phyloP scores from a whole-genome alignment of 495 filamentous ascomycete species.

The Penicillium waksmanii region DNA sequence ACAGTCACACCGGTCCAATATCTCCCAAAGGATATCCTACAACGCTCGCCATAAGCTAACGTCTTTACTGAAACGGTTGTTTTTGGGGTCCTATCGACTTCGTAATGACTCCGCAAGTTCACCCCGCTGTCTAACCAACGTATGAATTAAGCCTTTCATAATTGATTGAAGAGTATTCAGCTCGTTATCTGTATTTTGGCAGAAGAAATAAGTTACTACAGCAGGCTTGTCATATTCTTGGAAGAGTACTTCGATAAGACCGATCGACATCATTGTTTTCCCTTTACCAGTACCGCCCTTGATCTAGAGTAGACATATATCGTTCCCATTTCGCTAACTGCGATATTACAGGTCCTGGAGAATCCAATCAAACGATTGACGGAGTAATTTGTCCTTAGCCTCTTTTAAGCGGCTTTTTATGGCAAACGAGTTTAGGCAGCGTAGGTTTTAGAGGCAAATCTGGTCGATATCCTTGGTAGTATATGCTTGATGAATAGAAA shows the following conservation, averaged over 20 bases:
- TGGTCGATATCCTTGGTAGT: constrained; percentile 4
- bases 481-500: no score
- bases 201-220: constrained; percentile 50
- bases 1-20: constrained; percentile 15
- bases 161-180: constrained; percentile 44
- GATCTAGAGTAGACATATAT: constrained; percentile 45
- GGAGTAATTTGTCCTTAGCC: constrained; percentile 3
- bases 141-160: constrained; percentile 42
- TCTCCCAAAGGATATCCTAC: constrained; percentile 35
- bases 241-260: constrained; percentile 35
- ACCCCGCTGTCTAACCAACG: constrained; percentile 31
- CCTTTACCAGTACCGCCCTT: constrained; percentile 51
- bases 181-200: constrained; percentile 40
- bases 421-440: not conserved
- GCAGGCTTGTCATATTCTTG: not conserved
- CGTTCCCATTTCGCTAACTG: constrained; percentile 2
- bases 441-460: constrained; percentile 1
- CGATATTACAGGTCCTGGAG: constrained; percentile 8
- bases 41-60: constrained; percentile 20
- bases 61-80: constrained; percentile 9
- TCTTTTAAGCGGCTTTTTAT: constrained; percentile 7
- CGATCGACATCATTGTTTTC: constrained; percentile 52
- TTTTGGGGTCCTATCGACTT: constrained; percentile 13
- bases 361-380: constrained; percentile 8
- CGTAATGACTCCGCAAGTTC: constrained; percentile 30